These are phyloP conservation scores for Hyparrhenia diplandra DNA, from an alignment of 176 grass and related monocot species.

Conservation along the genomic window DNA sequence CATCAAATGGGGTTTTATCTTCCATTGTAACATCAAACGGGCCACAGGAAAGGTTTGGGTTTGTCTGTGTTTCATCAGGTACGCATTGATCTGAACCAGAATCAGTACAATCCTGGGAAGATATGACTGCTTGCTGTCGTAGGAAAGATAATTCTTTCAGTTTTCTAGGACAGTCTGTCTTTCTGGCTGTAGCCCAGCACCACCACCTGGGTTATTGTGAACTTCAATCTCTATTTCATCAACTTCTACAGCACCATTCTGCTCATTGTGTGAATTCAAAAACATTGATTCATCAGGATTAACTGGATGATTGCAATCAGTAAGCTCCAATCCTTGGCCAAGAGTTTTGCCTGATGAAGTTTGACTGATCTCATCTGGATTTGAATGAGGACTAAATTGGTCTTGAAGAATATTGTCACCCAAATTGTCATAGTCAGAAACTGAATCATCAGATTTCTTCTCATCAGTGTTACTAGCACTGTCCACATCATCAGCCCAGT, in stretches of 20 bases:
- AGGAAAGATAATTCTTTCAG: slow-evolving; percentile 47
- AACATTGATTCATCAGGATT: slow-evolving; percentile 22
- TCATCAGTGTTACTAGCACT: slow-evolving; percentile 32
- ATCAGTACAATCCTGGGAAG: slow-evolving; percentile 20
- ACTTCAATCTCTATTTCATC: slow-evolving; percentile 11
- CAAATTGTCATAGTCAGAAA: slow-evolving; percentile 50
- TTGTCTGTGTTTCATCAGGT: slow-evolving; percentile 20
- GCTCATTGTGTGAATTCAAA: slow-evolving; percentile 14
- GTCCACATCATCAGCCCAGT: slow-evolving; percentile 35
- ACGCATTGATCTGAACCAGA: slow-evolving; percentile 18
- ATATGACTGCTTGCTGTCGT: slow-evolving; percentile 13
- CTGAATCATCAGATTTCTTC: slow-evolving; percentile 28
- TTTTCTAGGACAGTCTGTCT: slow-evolving; percentile 38
- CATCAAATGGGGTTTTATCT: slow-evolving; percentile 12
- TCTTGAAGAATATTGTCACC: slow-evolving; percentile 31
- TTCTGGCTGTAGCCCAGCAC: slow-evolving; percentile 17
- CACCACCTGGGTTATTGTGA: slow-evolving; percentile 14
- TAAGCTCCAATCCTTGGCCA: slow-evolving; percentile 19
- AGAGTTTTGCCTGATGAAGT: slow-evolving; percentile 28
- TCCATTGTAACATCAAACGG: slow-evolving; percentile 11
- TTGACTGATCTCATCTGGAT: slow-evolving; percentile 21
- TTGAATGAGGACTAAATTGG: slow-evolving; percentile 23
- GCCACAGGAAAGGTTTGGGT: slow-evolving; percentile 10
- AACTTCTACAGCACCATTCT: background rate
- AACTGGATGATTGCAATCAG: slow-evolving; percentile 14